Percentiles rank a stretch among this genome's conserved stretches.
Conservation (phyloP, 202 grass and related monocot species). For the Musa balbisiana region DNA sequence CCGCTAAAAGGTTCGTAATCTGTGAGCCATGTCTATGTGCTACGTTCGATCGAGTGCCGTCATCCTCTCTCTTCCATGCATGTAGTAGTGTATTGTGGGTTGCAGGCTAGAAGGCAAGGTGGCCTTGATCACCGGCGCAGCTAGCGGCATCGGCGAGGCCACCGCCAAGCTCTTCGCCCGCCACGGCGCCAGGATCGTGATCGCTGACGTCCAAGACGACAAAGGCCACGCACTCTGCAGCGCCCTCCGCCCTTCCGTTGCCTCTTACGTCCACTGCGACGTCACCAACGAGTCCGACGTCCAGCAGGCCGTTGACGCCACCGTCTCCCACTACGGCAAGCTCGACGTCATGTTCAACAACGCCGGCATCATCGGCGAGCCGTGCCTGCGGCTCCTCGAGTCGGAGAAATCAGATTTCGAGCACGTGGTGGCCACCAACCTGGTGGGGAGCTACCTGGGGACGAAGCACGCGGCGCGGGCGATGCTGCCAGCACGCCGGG, state of each 20-base stretch:
- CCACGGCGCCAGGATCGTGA: slow-evolving; percentile 50
- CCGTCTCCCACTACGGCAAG: slow-evolving; percentile 37
- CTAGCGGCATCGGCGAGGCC: slow-evolving; percentile 57
- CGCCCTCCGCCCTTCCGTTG: slow-evolving; percentile 15
- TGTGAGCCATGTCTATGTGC: too few relatives aligned
- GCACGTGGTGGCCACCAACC: slow-evolving; percentile 71
- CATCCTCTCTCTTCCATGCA: too few relatives aligned
- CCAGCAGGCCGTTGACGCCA: slow-evolving; percentile 34
- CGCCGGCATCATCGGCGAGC: slow-evolving; percentile 46
- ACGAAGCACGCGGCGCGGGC: slow-evolving; percentile 66
- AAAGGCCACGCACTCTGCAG: slow-evolving; percentile 38
- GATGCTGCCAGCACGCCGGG: slow-evolving; percentile 15
- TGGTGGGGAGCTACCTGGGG: slow-evolving; percentile 42
- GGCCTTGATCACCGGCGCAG: slow-evolving; percentile 1
- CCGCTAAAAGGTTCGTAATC: not conserved
- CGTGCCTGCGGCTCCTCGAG: slow-evolving; percentile 33
- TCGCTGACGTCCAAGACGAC: slow-evolving; percentile 64
- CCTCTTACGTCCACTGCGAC: slow-evolving; percentile 33
- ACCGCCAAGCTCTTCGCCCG: slow-evolving; percentile 56
- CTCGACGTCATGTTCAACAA: slow-evolving; percentile 79
- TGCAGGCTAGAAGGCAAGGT: too few relatives aligned
- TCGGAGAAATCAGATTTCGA: slow-evolving; percentile 42
- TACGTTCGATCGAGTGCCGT: too few relatives aligned
- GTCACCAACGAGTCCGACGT: slow-evolving; percentile 54
- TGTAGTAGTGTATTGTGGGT: too few relatives aligned